Evolutionary conservation across 257 asterid genomes (phyloP).

Genomic region (Avicennia marina): DNA sequence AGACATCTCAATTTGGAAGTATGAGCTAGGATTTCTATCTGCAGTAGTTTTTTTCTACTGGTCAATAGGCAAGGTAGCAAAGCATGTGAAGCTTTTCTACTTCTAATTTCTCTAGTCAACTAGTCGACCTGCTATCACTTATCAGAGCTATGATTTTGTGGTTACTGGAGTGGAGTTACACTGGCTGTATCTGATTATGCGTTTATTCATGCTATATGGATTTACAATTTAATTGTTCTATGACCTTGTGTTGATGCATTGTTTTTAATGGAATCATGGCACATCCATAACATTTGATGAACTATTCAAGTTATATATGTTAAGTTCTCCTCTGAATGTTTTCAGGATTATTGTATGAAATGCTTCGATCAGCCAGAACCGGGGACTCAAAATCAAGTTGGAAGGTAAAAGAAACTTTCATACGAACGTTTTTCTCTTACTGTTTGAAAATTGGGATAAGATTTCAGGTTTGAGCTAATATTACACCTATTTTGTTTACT

Average conservation of each 20-base stretch:
- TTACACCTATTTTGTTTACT: no score
- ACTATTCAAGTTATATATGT: conserved; percentile 8
- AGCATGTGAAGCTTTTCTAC: not conserved
- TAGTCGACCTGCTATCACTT: not conserved
- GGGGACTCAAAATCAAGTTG: conserved; percentile 90
- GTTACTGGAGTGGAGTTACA: conserved; percentile 4
- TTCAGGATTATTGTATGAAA: conserved; percentile 84
- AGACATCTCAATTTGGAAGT: conserved; percentile 7
- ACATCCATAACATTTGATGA: not conserved
- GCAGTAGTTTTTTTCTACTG: not conserved
- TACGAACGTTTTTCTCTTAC: not conserved
- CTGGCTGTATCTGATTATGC: not conserved
- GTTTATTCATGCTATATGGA: conserved; percentile 1
- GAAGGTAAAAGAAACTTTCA: conserved; percentile 56
- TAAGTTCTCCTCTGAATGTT: conserved; percentile 11
- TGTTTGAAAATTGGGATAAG: not conserved
- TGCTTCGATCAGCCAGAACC: conserved; percentile 90
- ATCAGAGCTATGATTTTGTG: not conserved
- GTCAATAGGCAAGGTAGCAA: no score
- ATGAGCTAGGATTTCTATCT: no score
- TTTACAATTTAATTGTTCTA: conserved; percentile 9
- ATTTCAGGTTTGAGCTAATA: conserved; percentile 12
- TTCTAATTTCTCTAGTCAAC: not conserved
- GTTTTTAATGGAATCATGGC: not conserved
- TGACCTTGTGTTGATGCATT: conserved; percentile 5